Conservation (phyloP, 345 rosid genomes). For the Lepidium didymum region DNA sequence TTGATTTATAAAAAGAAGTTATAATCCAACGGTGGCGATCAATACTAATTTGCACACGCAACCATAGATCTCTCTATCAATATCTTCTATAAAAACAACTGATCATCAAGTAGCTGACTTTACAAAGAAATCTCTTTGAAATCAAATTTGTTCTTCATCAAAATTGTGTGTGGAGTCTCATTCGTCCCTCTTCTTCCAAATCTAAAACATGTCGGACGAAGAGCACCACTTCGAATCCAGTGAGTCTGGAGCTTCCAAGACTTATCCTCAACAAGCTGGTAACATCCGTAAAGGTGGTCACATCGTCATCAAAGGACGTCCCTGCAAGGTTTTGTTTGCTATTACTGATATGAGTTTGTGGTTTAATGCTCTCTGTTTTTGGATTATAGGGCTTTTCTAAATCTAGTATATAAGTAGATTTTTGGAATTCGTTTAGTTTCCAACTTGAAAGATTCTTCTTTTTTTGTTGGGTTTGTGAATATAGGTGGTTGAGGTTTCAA, state of each 20-base stretch:
- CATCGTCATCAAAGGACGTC: conserved; percentile 36
- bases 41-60: background rate
- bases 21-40: conserved; percentile 25
- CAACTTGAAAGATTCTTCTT: too few relatives aligned
- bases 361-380: too few relatives aligned
- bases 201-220: conserved; percentile 29
- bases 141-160: background rate
- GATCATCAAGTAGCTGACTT: background rate
- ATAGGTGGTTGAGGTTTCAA: conserved; percentile 82
- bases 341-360: too few relatives aligned
- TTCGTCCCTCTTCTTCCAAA: background rate
- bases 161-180: background rate
- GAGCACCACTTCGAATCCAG: conserved; percentile 36
- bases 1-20: background rate
- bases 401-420: too few relatives aligned
- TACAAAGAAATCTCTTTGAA: background rate
- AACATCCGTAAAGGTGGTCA: conserved; percentile 34
- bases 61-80: background rate
- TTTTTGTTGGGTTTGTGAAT: background rate
- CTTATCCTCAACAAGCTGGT: conserved; percentile 34
- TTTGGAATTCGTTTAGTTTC: too few relatives aligned
- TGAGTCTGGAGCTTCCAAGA: conserved; percentile 36
- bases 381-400: too few relatives aligned
- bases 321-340: conserved; percentile 24
- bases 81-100: background rate